phyloP scores from a whole-genome alignment of 1,139 yeast genomes.

The Saccharomyces uvarum region DNA sequence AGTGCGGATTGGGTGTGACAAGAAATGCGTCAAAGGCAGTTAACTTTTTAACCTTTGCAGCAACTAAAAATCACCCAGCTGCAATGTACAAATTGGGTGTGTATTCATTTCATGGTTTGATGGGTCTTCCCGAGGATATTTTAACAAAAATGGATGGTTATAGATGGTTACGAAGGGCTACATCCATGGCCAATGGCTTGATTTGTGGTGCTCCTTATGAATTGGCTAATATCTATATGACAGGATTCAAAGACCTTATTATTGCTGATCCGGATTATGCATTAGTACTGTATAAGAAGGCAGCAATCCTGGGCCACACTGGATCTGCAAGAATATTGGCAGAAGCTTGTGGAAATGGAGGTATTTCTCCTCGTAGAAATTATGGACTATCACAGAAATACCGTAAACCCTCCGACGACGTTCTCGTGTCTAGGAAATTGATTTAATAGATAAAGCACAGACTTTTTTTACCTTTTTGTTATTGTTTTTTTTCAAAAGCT shows the following conservation, averaged over 20 bases:
- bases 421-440: background rate
- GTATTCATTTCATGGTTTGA: slow-evolving; percentile 69
- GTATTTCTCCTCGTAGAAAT: too few species aligned
- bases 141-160: slow-evolving; percentile 74
- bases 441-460: background rate
- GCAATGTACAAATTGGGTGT: slow-evolving; percentile 89
- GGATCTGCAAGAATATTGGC: slow-evolving; percentile 70
- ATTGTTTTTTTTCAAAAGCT: background rate
- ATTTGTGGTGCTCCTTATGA: slow-evolving; percentile 89
- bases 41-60: slow-evolving; percentile 75
- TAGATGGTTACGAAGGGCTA: slow-evolving; percentile 81
- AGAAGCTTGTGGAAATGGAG: background rate
- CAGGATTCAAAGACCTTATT: slow-evolving; percentile 76
- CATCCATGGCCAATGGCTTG: slow-evolving; percentile 68
- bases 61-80: slow-evolving; percentile 81
- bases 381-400: background rate
- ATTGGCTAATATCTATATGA: slow-evolving; percentile 69
- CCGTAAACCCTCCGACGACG: background rate
- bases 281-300: slow-evolving; percentile 70
- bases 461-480: background rate
- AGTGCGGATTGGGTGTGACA: slow-evolving; percentile 50
- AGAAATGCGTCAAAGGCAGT: slow-evolving; percentile 78
- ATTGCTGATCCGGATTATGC: slow-evolving; percentile 76
- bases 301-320: slow-evolving; percentile 78
- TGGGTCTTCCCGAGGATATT: slow-evolving; percentile 65